Evolutionary conservation across 2,329 filamentous ascomycete species (phyloP).

Genomic region (Coleophoma crateriformis): DNA sequence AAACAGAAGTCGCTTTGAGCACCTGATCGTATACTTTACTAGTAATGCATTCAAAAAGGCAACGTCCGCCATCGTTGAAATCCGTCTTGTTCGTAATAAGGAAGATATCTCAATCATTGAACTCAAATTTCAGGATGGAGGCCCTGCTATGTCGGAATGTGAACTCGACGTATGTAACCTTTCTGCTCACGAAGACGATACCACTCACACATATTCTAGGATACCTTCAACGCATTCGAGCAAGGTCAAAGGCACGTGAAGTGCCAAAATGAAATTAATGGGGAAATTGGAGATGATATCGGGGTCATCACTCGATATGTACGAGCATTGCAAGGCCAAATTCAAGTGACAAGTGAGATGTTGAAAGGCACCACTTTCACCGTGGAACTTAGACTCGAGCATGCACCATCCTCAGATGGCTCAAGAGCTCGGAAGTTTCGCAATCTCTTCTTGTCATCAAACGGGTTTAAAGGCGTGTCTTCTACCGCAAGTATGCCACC

Average conservation of each 20-base stretch:
- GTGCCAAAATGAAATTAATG: not conserved
- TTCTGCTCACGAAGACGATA: not conserved
- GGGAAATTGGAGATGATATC: conserved; percentile 1
- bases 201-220: conserved; percentile 1
- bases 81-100: conserved; percentile 7
- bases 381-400: conserved; percentile 17
- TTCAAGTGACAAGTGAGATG: conserved; percentile 13
- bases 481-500: not conserved
- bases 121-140: conserved; percentile 16
- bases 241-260: conserved; percentile 2
- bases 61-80: conserved; percentile 10
- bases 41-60: conserved; percentile 18
- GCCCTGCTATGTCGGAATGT: conserved; percentile 16
- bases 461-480: not conserved
- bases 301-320: conserved; percentile 17
- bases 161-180: conserved; percentile 14
- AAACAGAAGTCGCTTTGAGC: conserved; percentile 12
- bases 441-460: not conserved
- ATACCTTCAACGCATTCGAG: conserved; percentile 18
- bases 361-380: conserved; percentile 19
- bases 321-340: conserved; percentile 16
- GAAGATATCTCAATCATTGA: conserved; percentile 10
- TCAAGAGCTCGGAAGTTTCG: not conserved
- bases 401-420: not conserved
- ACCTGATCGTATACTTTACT: conserved; percentile 15